Evolutionary conservation across 495 filamentous ascomycete genomes (phyloP).

Genomic region (Aspergillus sparsus): DNA sequence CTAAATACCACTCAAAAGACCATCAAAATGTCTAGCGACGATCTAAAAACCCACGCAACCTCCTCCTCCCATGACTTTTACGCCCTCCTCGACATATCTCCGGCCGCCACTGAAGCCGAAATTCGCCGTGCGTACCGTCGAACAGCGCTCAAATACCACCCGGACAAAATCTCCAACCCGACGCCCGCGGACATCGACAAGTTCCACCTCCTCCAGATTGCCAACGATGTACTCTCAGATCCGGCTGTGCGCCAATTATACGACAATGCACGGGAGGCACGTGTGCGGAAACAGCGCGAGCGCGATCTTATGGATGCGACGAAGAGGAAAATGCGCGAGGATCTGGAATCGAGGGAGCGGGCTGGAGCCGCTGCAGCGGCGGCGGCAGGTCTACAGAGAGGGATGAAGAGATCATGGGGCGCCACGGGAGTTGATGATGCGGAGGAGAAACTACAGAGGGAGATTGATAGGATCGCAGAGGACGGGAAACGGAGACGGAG

Average conservation of each 20-base stretch:
- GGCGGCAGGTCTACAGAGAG: conserved; percentile 29
- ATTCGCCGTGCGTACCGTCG: conserved; percentile 87
- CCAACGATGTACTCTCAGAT: conserved; percentile 70
- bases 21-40: conserved; percentile 47
- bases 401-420: conserved; percentile 51
- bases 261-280: conserved; percentile 66
- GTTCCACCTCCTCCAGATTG: conserved; percentile 73
- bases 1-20: neutral
- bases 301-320: conserved; percentile 65
- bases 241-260: conserved; percentile 62
- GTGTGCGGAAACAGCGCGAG: conserved; percentile 61
- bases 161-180: conserved; percentile 71
- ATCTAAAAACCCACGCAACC: conserved; percentile 57
- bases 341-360: conserved; percentile 66
- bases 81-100: conserved; percentile 68
- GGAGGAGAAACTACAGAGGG: conserved; percentile 58
- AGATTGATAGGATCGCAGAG: conserved; percentile 64
- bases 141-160: conserved; percentile 86
- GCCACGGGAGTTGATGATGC: conserved; percentile 44
- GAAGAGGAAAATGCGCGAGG: conserved; percentile 73
- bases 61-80: conserved; percentile 75
- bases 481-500: conserved; percentile 57
- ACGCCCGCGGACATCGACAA: conserved; percentile 61
- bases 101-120: conserved; percentile 64
- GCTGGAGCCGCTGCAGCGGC: conserved; percentile 33